phyloP scores from a whole-genome alignment of 768 basidiomycete genomes.

The Mycena maculata region DNA sequence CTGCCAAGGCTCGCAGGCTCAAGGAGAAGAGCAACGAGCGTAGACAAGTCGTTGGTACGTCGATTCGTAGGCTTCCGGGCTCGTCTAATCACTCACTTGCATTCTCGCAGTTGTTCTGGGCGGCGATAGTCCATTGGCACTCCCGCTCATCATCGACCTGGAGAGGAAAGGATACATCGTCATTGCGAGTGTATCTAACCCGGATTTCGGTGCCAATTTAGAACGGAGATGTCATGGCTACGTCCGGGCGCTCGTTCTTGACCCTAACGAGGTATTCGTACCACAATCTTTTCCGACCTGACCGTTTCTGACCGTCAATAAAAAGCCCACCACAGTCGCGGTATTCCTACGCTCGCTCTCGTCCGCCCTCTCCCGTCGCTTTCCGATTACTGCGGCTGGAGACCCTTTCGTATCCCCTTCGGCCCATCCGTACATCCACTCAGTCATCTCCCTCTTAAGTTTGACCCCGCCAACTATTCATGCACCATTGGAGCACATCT shows the following conservation, averaged over 20 bases:
- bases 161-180: slow-evolving; percentile 87
- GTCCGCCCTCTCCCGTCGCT: slow-evolving; percentile 83
- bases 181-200: slow-evolving; percentile 79
- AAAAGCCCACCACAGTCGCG: slow-evolving; percentile 75
- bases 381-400: slow-evolving; percentile 81
- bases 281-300: background rate
- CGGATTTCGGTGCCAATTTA: slow-evolving; percentile 71
- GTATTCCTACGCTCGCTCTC: slow-evolving; percentile 85
- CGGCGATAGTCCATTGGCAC: slow-evolving; percentile 77
- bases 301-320: slow-evolving; percentile 5
- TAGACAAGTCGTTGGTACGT: slow-evolving; percentile 78
- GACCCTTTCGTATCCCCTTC: slow-evolving; percentile 82
- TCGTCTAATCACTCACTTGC: background rate
- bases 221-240: slow-evolving; percentile 79
- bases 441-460: slow-evolving; percentile 81
- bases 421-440: slow-evolving; percentile 77
- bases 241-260: slow-evolving; percentile 83
- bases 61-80: background rate
- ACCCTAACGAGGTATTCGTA: slow-evolving; percentile 78
- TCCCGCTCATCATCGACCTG: slow-evolving; percentile 78
- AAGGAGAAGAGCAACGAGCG: slow-evolving; percentile 64
- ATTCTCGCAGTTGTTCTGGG: slow-evolving; percentile 76
- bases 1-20: slow-evolving; percentile 52
- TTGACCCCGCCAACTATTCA: slow-evolving; percentile 58
- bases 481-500: slow-evolving; percentile 79